Conservation (phyloP, 768 basidiomycete genomes). For the Tylopilus subfusipes region DNA sequence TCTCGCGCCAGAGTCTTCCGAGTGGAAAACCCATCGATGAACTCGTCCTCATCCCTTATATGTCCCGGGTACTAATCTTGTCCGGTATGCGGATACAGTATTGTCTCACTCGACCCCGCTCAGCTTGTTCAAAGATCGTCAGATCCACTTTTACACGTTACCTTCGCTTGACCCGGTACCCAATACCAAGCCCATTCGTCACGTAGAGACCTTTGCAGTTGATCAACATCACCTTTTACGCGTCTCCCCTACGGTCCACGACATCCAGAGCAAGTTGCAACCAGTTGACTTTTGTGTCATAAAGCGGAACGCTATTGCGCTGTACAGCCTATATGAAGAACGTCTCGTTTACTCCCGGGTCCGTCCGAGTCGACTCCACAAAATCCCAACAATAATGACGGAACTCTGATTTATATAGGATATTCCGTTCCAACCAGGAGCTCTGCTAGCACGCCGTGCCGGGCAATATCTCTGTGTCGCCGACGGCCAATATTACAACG, state of each 20-base stretch:
- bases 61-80: slow-evolving; percentile 70
- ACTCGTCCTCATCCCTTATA: slow-evolving; percentile 73
- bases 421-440: slow-evolving; percentile 62
- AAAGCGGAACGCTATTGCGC: slow-evolving; percentile 58
- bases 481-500: slow-evolving; percentile 66
- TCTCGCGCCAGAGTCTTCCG: slow-evolving; percentile 68
- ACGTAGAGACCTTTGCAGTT: slow-evolving; percentile 76
- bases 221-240: slow-evolving; percentile 71
- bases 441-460: slow-evolving; percentile 55
- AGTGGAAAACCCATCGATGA: slow-evolving; percentile 72
- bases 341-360: slow-evolving; percentile 62
- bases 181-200: slow-evolving; percentile 72
- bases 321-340: slow-evolving; percentile 63
- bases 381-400: background rate
- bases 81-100: slow-evolving; percentile 52
- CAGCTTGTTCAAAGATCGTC: slow-evolving; percentile 40
- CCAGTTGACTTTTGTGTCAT: slow-evolving; percentile 71
- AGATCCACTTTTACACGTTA: slow-evolving; percentile 74
- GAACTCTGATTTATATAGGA: slow-evolving; percentile 44
- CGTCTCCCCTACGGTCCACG: slow-evolving; percentile 41
- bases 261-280: slow-evolving; percentile 38
- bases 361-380: background rate
- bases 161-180: slow-evolving; percentile 74
- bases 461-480: slow-evolving; percentile 70
- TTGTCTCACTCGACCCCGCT: background rate